Base-by-base conservation (phyloP, 768 basidiomycete species). In the Boletus vermiculosoides region DNA sequence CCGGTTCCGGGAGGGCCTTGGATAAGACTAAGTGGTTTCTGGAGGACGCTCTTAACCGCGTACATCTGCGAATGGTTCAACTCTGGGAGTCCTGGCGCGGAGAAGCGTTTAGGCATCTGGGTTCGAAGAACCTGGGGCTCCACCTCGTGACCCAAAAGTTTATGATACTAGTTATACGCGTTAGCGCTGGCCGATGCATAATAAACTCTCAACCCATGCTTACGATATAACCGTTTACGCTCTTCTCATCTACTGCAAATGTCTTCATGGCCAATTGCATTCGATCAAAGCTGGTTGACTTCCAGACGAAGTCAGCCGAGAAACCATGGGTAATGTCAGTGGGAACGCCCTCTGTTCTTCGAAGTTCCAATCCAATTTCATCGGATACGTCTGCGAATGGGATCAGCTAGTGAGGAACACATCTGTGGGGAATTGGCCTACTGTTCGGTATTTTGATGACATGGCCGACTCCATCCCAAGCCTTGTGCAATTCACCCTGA, bases 191-290 rank as follows among this genome's bases (percentile, higher is more conserved):
- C 25, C 28, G 7, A n/a, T 4, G 7, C 18, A 31, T 20, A 10
- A 50, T 55, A 60, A 60, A 52, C 4, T 36, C 36, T 36, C 23
- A 34, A 20, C 36, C 25, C 10, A 45, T n/a, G 76, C 92, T 73
- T 71, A 94, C 92, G 58, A 99, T 99, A 63, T 98, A 99, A 12
- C 96, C 97, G 68, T 92, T 95, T 64, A 99, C 97, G 70, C 94
- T 97, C 80, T 98, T 97, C 74, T 99, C 97, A 64, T 99, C 97
- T 18, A 99, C 90, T 9, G 97, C 97, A 69, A 99, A 99, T 1
- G 95, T 98, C 82, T 98, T 98, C 96, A 99, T 98, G 0, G 97
- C 96, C 34, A 94, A 81, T 70, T 99, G 97, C 97, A 99, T 99
- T 48, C 97, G 83, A 72, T 99, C 97, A 66, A 99, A 99, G 72